These are phyloP conservation scores for Pleurotus sapidus DNA, from an alignment of 768 basidiomycete species.

Conservation along the genomic window DNA sequence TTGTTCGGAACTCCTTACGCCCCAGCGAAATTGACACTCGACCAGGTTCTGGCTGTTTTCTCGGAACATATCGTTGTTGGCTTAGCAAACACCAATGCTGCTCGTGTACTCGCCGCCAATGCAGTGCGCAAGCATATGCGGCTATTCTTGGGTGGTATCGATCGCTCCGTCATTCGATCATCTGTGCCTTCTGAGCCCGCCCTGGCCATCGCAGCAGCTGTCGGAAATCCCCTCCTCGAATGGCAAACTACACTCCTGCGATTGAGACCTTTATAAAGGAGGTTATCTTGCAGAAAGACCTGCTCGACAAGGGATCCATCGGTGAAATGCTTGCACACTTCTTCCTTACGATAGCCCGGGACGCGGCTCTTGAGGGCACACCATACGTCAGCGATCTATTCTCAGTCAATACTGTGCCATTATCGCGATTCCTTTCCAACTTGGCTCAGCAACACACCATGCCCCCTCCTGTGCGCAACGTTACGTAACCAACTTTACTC, in stretches of 20 bases:
- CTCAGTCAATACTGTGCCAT: background rate
- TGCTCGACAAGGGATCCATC: background rate
- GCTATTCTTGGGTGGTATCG: background rate
- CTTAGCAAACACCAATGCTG: background rate
- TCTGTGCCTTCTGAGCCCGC: conserved; percentile 6
- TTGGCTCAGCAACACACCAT: too few species aligned
- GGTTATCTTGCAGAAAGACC: background rate
- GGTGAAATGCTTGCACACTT: background rate
- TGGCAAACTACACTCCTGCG: background rate
- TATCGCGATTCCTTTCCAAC: too few species aligned
- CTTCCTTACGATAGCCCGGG: background rate
- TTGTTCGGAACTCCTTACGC: too few species aligned
- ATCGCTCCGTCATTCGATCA: background rate
- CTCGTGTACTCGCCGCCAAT: background rate
- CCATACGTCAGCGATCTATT: background rate
- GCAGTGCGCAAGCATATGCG: conserved; percentile 9
- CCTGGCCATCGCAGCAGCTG: conserved; percentile 8
- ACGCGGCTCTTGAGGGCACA: conserved; percentile 3
- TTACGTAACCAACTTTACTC: conserved; percentile 6
- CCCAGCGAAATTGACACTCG: too few species aligned
- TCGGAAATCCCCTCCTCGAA: too few species aligned
- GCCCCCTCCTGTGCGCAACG: too few species aligned
- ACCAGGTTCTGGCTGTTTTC: too few species aligned
- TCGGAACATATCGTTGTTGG: too few species aligned
- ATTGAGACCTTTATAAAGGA: background rate